Conservation (phyloP, 441 rosid genomes). For the Mallotus repandus region DNA sequence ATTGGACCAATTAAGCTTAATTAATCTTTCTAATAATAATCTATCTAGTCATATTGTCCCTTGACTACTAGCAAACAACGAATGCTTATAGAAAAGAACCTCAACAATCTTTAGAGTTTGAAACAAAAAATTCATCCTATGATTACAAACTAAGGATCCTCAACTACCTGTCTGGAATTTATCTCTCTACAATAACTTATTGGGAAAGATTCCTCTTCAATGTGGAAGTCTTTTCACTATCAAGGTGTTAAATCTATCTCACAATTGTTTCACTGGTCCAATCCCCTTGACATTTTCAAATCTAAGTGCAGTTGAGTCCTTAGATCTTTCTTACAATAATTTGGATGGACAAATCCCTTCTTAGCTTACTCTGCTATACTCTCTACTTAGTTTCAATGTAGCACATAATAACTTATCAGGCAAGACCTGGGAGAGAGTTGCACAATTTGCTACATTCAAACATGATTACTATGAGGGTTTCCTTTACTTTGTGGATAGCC, state of each 20-base stretch:
- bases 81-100: too few relatives aligned
- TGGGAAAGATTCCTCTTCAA: slow-evolving; percentile 15
- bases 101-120: neutral
- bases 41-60: slow-evolving; percentile 2
- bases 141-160: neutral
- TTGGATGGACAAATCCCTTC: neutral
- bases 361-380: slow-evolving; percentile 5
- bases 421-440: slow-evolving; percentile 2
- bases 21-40: slow-evolving; percentile 13
- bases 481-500: slow-evolving; percentile 34
- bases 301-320: neutral
- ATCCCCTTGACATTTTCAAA: neutral
- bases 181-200: slow-evolving; percentile 19
- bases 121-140: neutral
- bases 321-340: slow-evolving; percentile 9
- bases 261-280: slow-evolving; percentile 9
- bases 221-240: slow-evolving; percentile 10
- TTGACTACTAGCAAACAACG: neutral
- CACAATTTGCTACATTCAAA: slow-evolving; percentile 30
- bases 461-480: slow-evolving; percentile 25
- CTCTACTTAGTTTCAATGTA: slow-evolving; percentile 25
- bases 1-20: neutral
- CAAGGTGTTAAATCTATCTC: slow-evolving; percentile 1
- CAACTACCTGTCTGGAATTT: slow-evolving; percentile 7
- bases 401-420: slow-evolving; percentile 36